Conservation (phyloP, 768 basidiomycete genomes). For the Pleurotus citrinopileatus region DNA sequence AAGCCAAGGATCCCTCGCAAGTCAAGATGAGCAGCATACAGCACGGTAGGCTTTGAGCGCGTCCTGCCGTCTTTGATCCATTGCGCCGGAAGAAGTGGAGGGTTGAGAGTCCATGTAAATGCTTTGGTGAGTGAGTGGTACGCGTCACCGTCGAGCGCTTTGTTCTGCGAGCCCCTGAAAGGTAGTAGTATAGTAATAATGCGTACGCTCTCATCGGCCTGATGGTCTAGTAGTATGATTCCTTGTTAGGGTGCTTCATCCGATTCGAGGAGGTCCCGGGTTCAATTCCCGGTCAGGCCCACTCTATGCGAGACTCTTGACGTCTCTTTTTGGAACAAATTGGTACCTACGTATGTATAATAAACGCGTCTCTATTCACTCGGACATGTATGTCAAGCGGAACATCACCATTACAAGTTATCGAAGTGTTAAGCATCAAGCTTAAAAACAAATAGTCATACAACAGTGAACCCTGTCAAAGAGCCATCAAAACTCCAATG, state of each 20-base stretch:
- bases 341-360: too few relatives aligned
- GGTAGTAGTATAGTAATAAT: not conserved
- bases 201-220: constrained; percentile 29
- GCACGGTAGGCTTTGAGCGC: constrained; percentile 78
- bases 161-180: not conserved
- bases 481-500: not conserved
- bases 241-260: constrained; percentile 48
- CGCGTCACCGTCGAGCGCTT: constrained; percentile 3
- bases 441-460: too few relatives aligned
- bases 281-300: constrained; percentile 68
- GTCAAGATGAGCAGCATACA: constrained; percentile 32
- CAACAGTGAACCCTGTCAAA: too few relatives aligned
- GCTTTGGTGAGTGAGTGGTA: not conserved
- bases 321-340: too few relatives aligned
- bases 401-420: too few relatives aligned
- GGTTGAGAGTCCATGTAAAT: constrained; percentile 39
- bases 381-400: too few relatives aligned
- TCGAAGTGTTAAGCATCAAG: too few relatives aligned
- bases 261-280: constrained; percentile 79
- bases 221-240: constrained; percentile 67
- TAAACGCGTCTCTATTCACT: too few relatives aligned
- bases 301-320: too few relatives aligned
- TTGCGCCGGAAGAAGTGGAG: constrained; percentile 55
- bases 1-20: not conserved
- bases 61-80: constrained; percentile 72